Conservation (phyloP, 2,329 filamentous ascomycete species). For the Ascochyta koolunga region DNA sequence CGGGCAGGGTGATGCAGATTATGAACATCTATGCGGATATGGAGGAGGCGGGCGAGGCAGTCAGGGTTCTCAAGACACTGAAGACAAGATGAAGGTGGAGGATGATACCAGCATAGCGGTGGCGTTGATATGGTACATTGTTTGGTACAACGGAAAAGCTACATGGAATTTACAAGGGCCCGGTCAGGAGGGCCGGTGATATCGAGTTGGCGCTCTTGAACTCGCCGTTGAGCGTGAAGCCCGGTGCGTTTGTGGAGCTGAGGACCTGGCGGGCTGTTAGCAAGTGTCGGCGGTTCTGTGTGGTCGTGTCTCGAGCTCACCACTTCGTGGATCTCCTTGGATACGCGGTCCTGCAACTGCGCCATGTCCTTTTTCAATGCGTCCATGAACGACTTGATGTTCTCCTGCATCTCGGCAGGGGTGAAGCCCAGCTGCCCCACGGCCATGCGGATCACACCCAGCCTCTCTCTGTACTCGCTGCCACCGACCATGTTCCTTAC, state of each 20-base stretch:
- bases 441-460: conserved; percentile 85
- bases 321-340: conserved; percentile 76
- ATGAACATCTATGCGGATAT: conserved; percentile 67
- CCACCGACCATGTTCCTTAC: conserved; percentile 84
- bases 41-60: conserved; percentile 64
- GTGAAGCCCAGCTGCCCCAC: conserved; percentile 90
- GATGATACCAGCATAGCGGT: conserved; percentile 51
- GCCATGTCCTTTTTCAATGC: conserved; percentile 79
- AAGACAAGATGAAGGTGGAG: conserved; percentile 23
- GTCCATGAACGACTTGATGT: conserved; percentile 78
- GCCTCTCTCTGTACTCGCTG: conserved; percentile 83
- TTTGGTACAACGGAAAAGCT: conserved; percentile 35
- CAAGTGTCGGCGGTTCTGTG: conserved; percentile 17
- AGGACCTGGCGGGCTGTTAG: conserved; percentile 65
- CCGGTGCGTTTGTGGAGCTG: conserved; percentile 85
- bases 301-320: conserved; percentile 49
- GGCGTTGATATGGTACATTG: conserved; percentile 53
- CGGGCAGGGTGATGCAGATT: conserved; percentile 59
- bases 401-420: conserved; percentile 82
- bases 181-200: conserved; percentile 48
- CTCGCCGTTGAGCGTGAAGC: conserved; percentile 83
- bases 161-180: conserved; percentile 38
- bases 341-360: conserved; percentile 65
- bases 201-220: conserved; percentile 62
- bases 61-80: conserved; percentile 59